Evolutionary conservation across 2,329 filamentous ascomycete genomes (phyloP), one percentile per base, ranked within the genome.

Genomic region (Colletotrichum godetiae): DNA sequence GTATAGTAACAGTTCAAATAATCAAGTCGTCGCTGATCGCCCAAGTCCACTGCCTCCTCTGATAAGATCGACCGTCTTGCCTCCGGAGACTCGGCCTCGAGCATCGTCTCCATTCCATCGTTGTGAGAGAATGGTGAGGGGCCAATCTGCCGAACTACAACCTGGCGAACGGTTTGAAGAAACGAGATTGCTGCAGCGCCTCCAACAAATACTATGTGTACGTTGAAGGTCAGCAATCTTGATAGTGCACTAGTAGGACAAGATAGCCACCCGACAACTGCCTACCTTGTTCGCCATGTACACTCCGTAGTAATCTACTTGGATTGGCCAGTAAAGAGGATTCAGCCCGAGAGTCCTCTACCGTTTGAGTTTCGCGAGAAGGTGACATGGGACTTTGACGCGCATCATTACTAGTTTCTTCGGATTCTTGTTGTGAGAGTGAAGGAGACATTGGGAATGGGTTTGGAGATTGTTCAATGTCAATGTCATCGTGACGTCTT

Each of bases 101-200:
- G 84, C 86, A 89, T 88, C 35, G 82, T 85, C 64, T 88, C 85
- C 22, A 83, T 85, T 58, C 84, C 84, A 42, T 85, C 81, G 76
- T 85, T 86, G 72, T 89, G 84, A 0, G 88, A 88, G 76, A 90
- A 90, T 19, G 85, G 82, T 0, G 87, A 89, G 0, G 87, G 87
- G 0, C 88, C 88, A 72, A 89, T 88, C 74, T 49, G 42, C n/a
- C 42, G n/a, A 19, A 49, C 42, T 8, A 49, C 42, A 19, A 49
- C 42, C 19, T 49, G 19, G 4, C 42, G 42, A 22, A 49, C 42
- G 15, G 42, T 49, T 49, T 49, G 42, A 22, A 49, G 42, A 19
- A 49, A 49, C 19, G 42, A 49, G 19, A 49, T 49, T 49, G 42
- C 42, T 22, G 42, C 42, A 49, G 42, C 42, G 8, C 42, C 19